Evolutionary conservation across 306 rosid genomes (phyloP).

Genomic region (Begonia masoniana): DNA sequence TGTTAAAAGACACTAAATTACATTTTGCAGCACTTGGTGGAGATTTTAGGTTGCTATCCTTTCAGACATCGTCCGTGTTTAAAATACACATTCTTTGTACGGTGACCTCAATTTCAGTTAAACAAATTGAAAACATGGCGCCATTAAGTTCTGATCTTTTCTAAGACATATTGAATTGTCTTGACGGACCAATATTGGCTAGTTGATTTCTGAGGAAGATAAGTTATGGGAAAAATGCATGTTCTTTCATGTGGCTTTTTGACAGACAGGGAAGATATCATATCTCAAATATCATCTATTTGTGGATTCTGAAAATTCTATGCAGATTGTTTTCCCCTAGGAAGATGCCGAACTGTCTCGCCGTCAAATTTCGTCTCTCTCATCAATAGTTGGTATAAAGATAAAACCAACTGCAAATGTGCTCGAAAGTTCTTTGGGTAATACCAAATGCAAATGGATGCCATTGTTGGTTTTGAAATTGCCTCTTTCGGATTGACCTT

Average conservation of each 20-base stretch:
- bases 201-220: conserved; percentile 77
- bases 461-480: conserved; percentile 69
- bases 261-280: conserved; percentile 71
- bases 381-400: conserved; percentile 61
- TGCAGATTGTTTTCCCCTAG: conserved; percentile 86
- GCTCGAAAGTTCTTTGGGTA: conserved; percentile 81
- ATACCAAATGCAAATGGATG: conserved; percentile 61
- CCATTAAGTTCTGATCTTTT: conserved; percentile 65
- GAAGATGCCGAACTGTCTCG: conserved; percentile 38
- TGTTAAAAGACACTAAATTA: too few species aligned
- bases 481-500: conserved; percentile 79
- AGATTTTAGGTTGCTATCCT: too few species aligned
- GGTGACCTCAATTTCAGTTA: conserved; percentile 26
- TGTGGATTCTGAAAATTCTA: conserved; percentile 73
- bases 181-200: conserved; percentile 73
- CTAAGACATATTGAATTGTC: conserved; percentile 69
- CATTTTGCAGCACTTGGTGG: too few species aligned
- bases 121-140: conserved; percentile 37
- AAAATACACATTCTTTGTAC: conserved; percentile 3
- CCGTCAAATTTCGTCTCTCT: conserved; percentile 80
- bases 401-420: conserved; percentile 26
- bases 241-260: conserved; percentile 82
- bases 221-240: conserved; percentile 68
- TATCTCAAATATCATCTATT: conserved; percentile 42
- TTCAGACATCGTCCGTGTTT: too few species aligned